A percentile compares a stretch with the other conserved stretches of the same genome.
Evolutionary conservation across 441 rosid genomes (phyloP).

Genomic region (Gossypium schwendimanii): DNA sequence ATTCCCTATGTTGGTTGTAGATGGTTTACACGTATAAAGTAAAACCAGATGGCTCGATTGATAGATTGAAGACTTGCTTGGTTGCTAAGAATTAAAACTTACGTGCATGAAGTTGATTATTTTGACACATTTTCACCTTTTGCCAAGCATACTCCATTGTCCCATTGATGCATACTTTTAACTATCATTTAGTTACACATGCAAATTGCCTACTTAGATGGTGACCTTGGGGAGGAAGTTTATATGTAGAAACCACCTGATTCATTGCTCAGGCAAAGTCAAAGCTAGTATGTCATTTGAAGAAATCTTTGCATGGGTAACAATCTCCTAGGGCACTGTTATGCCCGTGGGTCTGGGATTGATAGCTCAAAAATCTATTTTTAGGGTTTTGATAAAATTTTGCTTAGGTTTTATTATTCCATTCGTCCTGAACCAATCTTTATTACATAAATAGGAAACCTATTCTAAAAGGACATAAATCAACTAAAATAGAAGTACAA

Average conservation of each 20-base stretch:
- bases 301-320: background rate
- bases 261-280: background rate
- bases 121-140: background rate
- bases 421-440: background rate
- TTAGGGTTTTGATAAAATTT: background rate
- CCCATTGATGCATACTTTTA: background rate
- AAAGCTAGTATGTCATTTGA: background rate
- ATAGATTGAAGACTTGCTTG: background rate
- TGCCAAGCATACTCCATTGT: background rate
- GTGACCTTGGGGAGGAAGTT: background rate
- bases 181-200: background rate
- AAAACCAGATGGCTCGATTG: background rate
- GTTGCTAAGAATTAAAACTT: background rate
- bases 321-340: background rate
- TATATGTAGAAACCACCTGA: background rate
- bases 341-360: background rate
- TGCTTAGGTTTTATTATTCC: background rate
- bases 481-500: background rate
- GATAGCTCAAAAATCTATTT: background rate
- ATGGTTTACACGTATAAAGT: background rate
- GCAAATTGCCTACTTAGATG: background rate
- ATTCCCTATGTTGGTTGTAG: background rate
- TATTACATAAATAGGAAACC: background rate
- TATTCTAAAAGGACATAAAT: background rate
- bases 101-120: background rate